A percentile compares a stretch with the other conserved stretches of the same genome.
phyloP scores from a whole-genome alignment of 2,329 filamentous ascomycete species.

The Fusarium odoratissimum region DNA sequence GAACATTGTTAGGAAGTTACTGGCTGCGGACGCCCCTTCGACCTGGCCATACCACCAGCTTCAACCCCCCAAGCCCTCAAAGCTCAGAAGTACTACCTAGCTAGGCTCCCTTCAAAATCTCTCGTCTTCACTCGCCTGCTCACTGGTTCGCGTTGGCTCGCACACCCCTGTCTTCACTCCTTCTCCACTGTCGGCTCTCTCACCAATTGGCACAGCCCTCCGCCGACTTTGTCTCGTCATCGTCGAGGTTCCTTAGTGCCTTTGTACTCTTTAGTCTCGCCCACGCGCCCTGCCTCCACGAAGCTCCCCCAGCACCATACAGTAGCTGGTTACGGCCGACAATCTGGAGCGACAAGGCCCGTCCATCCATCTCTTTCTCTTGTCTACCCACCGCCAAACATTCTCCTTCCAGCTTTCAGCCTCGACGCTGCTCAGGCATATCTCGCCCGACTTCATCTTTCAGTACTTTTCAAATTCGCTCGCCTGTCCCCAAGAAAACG shows the following conservation, averaged over 20 bases:
- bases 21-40: slow-evolving; percentile 31
- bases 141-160: slow-evolving; percentile 31
- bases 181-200: slow-evolving; percentile 39
- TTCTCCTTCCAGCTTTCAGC: slow-evolving; percentile 40
- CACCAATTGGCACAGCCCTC: slow-evolving; percentile 44
- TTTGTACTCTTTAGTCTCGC: slow-evolving; percentile 43
- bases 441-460: slow-evolving; percentile 27
- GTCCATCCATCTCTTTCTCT: slow-evolving; percentile 40
- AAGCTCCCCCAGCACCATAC: slow-evolving; percentile 38
- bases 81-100: neutral
- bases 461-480: slow-evolving; percentile 9
- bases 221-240: slow-evolving; percentile 46
- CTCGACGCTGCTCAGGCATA: slow-evolving; percentile 31
- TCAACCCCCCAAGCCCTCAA: slow-evolving; percentile 26
- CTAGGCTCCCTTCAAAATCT: slow-evolving; percentile 35
- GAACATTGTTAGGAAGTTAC: slow-evolving; percentile 7
- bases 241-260: slow-evolving; percentile 43
- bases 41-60: slow-evolving; percentile 30
- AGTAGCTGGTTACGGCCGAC: slow-evolving; percentile 33
- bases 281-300: slow-evolving; percentile 42
- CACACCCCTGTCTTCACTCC: slow-evolving; percentile 40
- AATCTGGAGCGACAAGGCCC: slow-evolving; percentile 40
- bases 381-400: slow-evolving; percentile 41
- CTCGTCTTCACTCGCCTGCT: slow-evolving; percentile 30
- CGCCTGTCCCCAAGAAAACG: slow-evolving; percentile 2